These are phyloP conservation scores for Rhynchosporium graminicola DNA, from an alignment of 2,329 filamentous ascomycete species.

Conservation along the genomic window DNA sequence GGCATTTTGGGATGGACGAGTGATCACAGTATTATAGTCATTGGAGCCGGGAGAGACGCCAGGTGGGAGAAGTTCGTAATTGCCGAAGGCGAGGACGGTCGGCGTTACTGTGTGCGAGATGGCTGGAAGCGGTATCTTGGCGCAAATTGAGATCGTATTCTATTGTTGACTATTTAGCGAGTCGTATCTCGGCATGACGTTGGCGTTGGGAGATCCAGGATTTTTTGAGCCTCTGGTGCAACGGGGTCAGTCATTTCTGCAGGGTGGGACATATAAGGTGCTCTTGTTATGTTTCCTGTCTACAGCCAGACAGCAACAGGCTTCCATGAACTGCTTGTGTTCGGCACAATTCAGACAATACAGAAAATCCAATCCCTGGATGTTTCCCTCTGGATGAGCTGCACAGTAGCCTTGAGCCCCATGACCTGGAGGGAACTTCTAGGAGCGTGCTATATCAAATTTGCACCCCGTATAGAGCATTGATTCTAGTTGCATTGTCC, in stretches of 20 bases:
- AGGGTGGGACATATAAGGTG: background rate
- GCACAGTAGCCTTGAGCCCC: background rate
- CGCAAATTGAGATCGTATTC: constrained; percentile 33
- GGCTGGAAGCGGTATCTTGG: constrained; percentile 81
- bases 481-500: background rate
- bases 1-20: constrained; percentile 83
- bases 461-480: background rate
- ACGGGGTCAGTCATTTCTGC: background rate
- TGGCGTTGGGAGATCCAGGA: background rate
- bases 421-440: background rate
- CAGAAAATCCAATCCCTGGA: background rate
- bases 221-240: background rate
- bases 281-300: background rate
- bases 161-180: constrained; percentile 29
- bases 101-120: constrained; percentile 65
- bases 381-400: background rate
- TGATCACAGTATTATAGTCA: constrained; percentile 71
- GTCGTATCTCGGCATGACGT: constrained; percentile 26
- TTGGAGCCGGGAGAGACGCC: constrained; percentile 78
- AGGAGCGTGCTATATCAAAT: background rate
- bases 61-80: constrained; percentile 87
- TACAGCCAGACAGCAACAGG: background rate
- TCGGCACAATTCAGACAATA: background rate
- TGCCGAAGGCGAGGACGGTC: constrained; percentile 67
- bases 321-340: background rate